Evolutionary conservation across 1,284 basidiomycete species (phyloP).

Genomic region (Cerioporus squamosus): DNA sequence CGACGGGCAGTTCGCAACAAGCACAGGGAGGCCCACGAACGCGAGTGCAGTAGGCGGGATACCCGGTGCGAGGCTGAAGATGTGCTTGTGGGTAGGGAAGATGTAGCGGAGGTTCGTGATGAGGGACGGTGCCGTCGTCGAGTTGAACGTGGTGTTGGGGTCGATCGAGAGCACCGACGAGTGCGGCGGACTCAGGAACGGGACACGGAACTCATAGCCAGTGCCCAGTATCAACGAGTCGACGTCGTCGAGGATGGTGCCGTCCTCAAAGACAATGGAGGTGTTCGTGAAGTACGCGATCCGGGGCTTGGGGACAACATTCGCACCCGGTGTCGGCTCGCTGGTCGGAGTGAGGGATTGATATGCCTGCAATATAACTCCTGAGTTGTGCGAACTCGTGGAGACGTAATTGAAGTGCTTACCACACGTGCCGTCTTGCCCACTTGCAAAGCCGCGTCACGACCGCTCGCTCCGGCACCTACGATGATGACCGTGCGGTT

Average conservation of each 20-base stretch:
- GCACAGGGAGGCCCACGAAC: constrained; percentile 54
- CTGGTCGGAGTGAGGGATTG: constrained; percentile 40
- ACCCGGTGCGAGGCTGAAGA: constrained; percentile 51
- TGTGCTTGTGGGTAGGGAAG: constrained; percentile 56
- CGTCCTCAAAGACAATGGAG: constrained; percentile 52
- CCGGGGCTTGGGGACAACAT: constrained; percentile 43
- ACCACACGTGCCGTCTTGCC: constrained; percentile 47
- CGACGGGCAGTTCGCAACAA: constrained; percentile 52
- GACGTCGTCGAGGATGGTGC: constrained; percentile 41
- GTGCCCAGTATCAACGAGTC: constrained; percentile 57
- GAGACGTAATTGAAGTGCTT: constrained; percentile 9
- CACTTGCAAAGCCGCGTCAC: constrained; percentile 51
- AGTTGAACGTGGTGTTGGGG: constrained; percentile 26
- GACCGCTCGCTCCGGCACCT: constrained; percentile 54
- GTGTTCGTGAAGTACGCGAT: constrained; percentile 51
- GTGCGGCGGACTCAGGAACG: constrained; percentile 49
- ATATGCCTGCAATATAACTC: constrained; percentile 41
- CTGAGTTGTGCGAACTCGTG: neutral
- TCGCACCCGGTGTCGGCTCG: constrained; percentile 32
- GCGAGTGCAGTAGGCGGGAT: constrained; percentile 55
- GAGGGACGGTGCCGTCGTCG: constrained; percentile 36
- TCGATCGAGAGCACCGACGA: constrained; percentile 26
- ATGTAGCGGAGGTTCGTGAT: constrained; percentile 56
- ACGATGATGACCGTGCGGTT: constrained; percentile 53
- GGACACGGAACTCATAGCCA: constrained; percentile 56